These are phyloP conservation scores for Marasmius tenuissimus DNA, from an alignment of 1,284 basidiomycete species.

Conservation along the genomic window DNA sequence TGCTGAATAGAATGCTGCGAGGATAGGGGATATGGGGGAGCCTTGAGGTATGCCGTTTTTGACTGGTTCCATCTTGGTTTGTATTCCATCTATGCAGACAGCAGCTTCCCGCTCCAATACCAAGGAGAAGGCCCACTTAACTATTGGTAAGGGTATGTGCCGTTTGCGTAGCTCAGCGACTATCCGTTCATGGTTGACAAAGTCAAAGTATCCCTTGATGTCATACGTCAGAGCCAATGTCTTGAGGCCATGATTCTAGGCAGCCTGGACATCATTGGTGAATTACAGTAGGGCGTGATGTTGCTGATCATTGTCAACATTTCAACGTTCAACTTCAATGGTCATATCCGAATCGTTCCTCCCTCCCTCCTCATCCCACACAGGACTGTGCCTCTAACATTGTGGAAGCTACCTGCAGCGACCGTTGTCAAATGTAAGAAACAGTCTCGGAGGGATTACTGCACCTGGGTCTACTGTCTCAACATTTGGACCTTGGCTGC, in stretches of 20 bases:
- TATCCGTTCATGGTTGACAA: slow-evolving; percentile 13
- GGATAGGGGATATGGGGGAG: slow-evolving; percentile 24
- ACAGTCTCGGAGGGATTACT: no score
- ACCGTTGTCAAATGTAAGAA: no score
- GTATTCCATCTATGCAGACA: slow-evolving; percentile 22
- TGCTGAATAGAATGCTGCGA: slow-evolving; percentile 20
- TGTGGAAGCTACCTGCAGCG: no score
- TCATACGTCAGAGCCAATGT: slow-evolving; percentile 27
- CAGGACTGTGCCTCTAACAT: no score
- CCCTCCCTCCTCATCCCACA: no score
- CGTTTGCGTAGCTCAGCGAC: slow-evolving; percentile 13
- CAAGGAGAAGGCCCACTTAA: slow-evolving; percentile 15
- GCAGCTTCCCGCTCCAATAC: slow-evolving; percentile 19
- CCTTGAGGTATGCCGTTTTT: slow-evolving; percentile 25
- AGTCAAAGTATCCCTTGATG: slow-evolving; percentile 30
- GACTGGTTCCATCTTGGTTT: slow-evolving; percentile 18
- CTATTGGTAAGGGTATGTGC: slow-evolving; percentile 13
- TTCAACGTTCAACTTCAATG: no score
- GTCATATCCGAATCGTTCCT: no score
- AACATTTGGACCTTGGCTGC: no score
- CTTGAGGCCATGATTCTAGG: slow-evolving; percentile 18
- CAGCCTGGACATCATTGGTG: slow-evolving; percentile 24
- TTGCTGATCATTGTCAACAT: no score
- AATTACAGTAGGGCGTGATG: no score
- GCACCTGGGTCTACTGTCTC: no score